A percentile compares a stretch with the other conserved stretches of the same genome.
These are phyloP conservation scores for Nyctanthes arbortristis DNA, from an alignment of 257 asterid genomes.

Conservation along the genomic window DNA sequence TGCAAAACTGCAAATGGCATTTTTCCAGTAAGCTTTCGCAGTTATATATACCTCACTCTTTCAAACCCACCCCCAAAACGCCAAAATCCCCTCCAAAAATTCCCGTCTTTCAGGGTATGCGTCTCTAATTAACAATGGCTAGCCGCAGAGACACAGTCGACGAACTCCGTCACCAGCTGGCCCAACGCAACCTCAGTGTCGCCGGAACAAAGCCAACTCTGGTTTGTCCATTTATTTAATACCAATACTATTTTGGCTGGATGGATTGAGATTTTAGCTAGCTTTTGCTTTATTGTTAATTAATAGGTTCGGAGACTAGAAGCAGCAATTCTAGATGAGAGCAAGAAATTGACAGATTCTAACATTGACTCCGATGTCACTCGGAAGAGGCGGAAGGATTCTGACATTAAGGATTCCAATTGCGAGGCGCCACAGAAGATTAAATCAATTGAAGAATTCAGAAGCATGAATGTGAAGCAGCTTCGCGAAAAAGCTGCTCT, in stretches of 20 bases:
- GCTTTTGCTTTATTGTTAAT: background rate
- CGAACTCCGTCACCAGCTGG: slow-evolving; percentile 61
- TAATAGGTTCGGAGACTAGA: slow-evolving; percentile 71
- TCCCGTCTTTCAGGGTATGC: background rate
- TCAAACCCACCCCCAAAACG: background rate
- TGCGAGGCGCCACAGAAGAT: slow-evolving; percentile 40
- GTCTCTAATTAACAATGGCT: slow-evolving; percentile 37
- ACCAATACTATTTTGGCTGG: background rate
- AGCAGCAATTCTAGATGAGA: slow-evolving; percentile 51
- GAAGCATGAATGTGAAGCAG: slow-evolving; percentile 61
- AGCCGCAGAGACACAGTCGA: slow-evolving; percentile 58
- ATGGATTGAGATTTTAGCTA: background rate
- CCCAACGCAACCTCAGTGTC: slow-evolving; percentile 74
- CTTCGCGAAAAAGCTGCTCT: slow-evolving; percentile 62
- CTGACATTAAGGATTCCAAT: slow-evolving; percentile 36
- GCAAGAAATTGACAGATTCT: slow-evolving; percentile 32
- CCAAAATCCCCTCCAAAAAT: background rate
- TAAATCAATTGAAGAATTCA: slow-evolving; percentile 52
- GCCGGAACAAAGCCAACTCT: slow-evolving; percentile 68
- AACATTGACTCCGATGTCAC: slow-evolving; percentile 7
- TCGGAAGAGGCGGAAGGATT: slow-evolving; percentile 57
- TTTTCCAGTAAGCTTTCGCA: background rate
- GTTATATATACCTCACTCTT: background rate
- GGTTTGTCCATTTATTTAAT: slow-evolving; percentile 38
- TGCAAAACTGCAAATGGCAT: too few relatives aligned